Conservation (phyloP, 1,139 yeast genomes). For the Taphrina pruni region DNA sequence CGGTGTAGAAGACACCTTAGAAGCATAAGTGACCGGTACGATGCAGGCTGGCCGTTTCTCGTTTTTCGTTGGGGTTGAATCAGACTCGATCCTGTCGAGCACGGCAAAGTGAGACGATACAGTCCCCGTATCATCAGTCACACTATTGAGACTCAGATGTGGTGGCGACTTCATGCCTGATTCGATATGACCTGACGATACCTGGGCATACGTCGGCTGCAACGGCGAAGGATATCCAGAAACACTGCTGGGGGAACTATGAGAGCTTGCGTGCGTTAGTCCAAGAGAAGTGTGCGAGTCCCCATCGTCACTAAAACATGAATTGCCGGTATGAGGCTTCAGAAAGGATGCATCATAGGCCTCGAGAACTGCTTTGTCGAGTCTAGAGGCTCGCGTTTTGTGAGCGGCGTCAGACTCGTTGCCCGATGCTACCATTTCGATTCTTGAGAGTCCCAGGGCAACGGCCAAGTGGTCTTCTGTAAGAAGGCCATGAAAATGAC, state of each 20-base stretch:
- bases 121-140: conserved; percentile 3
- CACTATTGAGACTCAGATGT: neutral
- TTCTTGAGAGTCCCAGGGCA: neutral
- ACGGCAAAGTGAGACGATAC: conserved; percentile 17
- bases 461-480: conserved; percentile 2
- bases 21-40: conserved; percentile 16
- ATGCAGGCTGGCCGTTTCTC: neutral
- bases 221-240: conserved; percentile 23
- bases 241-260: conserved; percentile 27
- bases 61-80: neutral
- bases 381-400: neutral
- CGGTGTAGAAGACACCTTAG: conserved; percentile 1
- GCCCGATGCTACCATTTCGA: neutral
- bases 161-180: conserved; percentile 7
- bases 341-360: conserved; percentile 3
- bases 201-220: conserved; percentile 7
- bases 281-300: conserved; percentile 15
- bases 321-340: neutral
- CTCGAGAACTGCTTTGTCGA: neutral
- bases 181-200: neutral
- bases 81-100: neutral
- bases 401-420: neutral
- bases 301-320: conserved; percentile 18
- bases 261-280: conserved; percentile 21
- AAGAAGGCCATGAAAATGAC: neutral